Evolutionary conservation across 2,329 filamentous ascomycete genomes (phyloP), one percentile per base, ranked within the genome.

Genomic region (Lachnum nothofagi): DNA sequence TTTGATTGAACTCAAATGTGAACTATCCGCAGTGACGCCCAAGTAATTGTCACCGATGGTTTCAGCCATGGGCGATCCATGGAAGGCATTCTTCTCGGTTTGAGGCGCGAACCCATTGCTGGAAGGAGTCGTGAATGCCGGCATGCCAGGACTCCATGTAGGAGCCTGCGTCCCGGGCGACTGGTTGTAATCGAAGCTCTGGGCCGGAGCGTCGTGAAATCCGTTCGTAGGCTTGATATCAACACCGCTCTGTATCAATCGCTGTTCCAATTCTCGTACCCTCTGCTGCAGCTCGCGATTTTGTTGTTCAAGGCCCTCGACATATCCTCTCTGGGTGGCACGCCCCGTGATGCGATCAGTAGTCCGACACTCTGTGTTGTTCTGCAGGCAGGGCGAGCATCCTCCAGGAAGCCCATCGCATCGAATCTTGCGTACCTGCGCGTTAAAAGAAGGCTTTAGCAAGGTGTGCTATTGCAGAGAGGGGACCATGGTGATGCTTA

Each of bases 321-420:
- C 75, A 62, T 91, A 89, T 45, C 89, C 89, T 60, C 89, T 77
- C 49, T 83, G 80, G 51, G 87, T 85, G 43, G 88, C 88, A 54
- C 86, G 83, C 50, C 88, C 87, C 3, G 87, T 91, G 63, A 93
- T 88, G 60, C 89, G 83, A 67, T 95, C 89, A 49, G 89, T 95
- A 46, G 90, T 90, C 69, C 80, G 54, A 70, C 89, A 95, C 63
- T 87, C 80, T 60, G 86, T 80, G 55, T 81, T 82, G 64, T 87
- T 86, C 67, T 85, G 82, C 59, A 80, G 72, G 71, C 89, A 95
- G 60, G 88, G 85, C 53, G 86, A 88, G 70, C 89, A 95, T 54
- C 88, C 89, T 57, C 87, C 84, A 25, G 85, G 81, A 34, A 86
- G 75, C 46, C 83, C 85, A 71, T 94, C 89, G 74, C 89, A 94